Conservation (phyloP, 139 green algal species). For the Chlorella vulgaris region DNA sequence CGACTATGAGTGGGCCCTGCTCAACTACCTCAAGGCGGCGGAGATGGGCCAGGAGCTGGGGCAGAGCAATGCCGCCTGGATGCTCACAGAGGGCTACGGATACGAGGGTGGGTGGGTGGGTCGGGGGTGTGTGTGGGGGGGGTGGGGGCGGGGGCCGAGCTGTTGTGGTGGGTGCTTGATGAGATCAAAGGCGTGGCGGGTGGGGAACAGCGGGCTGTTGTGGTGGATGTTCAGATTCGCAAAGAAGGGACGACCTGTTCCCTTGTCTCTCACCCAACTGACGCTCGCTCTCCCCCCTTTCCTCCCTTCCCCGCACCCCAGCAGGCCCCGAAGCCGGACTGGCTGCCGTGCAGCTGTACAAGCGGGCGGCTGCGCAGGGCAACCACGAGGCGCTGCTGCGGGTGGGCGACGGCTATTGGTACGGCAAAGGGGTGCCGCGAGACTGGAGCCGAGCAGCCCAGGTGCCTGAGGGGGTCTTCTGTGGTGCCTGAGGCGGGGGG, state of each 20-base stretch:
- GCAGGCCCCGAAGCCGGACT: constrained; percentile 12
- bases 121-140: neutral
- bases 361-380: constrained; percentile 73
- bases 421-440: constrained; percentile 67
- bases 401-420: constrained; percentile 89
- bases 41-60: constrained; percentile 91
- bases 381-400: constrained; percentile 77
- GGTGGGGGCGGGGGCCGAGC: neutral
- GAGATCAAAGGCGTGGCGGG: neutral
- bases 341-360: constrained; percentile 65
- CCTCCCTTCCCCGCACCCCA: neutral
- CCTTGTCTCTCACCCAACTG: too few species aligned
- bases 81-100: constrained; percentile 68
- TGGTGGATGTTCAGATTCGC: too few species aligned
- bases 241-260: too few species aligned
- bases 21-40: constrained; percentile 79
- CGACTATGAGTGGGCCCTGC: constrained; percentile 58
- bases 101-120: constrained; percentile 23
- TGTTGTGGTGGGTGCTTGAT: neutral
- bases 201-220: neutral
- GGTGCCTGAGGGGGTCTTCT: neutral
- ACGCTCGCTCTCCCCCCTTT: too few species aligned
- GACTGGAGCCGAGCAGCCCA: constrained; percentile 49
- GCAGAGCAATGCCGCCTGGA: constrained; percentile 92
- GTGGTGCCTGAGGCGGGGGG: neutral